Conservation (phyloP, 257 asterid species). For the Jaltomata sinuosa region DNA sequence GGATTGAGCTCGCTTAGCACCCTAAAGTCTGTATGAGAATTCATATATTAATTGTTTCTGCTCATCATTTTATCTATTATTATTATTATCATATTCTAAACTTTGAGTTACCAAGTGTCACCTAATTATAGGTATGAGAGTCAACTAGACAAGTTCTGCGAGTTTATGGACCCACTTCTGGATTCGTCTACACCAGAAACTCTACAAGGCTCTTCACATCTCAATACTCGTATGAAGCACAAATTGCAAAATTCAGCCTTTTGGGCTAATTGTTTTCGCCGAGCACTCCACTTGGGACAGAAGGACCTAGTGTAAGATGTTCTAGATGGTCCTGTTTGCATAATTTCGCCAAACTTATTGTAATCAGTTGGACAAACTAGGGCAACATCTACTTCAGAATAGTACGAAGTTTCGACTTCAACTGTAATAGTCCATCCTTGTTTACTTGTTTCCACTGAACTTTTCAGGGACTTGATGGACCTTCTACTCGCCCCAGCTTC, state of each 20-base stretch:
- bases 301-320: conserved; percentile 71
- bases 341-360: background rate
- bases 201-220: conserved; percentile 36
- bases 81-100: background rate
- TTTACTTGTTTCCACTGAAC: conserved; percentile 9
- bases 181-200: conserved; percentile 83
- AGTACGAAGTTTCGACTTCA: background rate
- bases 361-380: background rate
- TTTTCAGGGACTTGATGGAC: conserved; percentile 83
- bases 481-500: conserved; percentile 88
- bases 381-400: background rate
- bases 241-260: conserved; percentile 54
- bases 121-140: conserved; percentile 51
- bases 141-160: conserved; percentile 66
- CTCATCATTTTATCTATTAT: background rate
- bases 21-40: background rate
- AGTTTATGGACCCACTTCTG: conserved; percentile 79
- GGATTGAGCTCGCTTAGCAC: background rate
- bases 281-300: conserved; percentile 69
- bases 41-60: background rate
- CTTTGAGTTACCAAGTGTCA: background rate
- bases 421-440: background rate
- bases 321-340: background rate
- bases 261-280: conserved; percentile 66
- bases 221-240: conserved; percentile 55